Base-by-base conservation (phyloP, 768 basidiomycete species). In the Leccinum sublutescens region DNA sequence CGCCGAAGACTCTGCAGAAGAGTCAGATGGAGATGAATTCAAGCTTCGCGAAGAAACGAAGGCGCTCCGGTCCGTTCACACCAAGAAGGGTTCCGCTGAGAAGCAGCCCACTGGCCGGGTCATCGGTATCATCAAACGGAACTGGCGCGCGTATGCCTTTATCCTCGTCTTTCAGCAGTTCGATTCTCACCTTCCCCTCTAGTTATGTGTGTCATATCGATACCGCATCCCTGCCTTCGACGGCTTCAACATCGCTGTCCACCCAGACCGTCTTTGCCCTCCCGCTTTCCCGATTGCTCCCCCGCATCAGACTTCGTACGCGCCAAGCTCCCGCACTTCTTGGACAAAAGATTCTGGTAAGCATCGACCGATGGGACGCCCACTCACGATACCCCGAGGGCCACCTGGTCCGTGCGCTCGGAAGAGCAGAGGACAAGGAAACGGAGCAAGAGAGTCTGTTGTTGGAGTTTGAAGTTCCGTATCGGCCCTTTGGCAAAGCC, bases 161-260 rank as follows among this genome's bases (percentile, higher is more conserved):
- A 4, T 11, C 38, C 25, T n/a, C 17, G 2, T 25, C 33, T 33
- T 33, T 33, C 12, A 33, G 33, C 33, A 12, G 12, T 12, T 40
- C 4, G 10, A n/a, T 12, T 98, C 4, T 89, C 97, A 12, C 33
- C 33, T 33, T 33, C 11, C 31, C 31, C 11, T 40, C 19, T 67
- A 93, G 92, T 45, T 93, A 93, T 68, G 96, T 99, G 34, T 98
- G 95, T 73, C 96, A 98, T 71, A 87, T 99, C 51, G 97, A 98
- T 73, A 84, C 87, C 61, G 85, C 90, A 0, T 95, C 96, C 1
- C 82, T 98, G 33, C 87, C 89, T 0, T 89, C 91, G 5, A 83
- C 85, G 4, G 86, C 86, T 58, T 69, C 84, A 15, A 91, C 91
- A 0, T 95, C 93, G 2, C 81, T 91, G 10, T 86, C 90, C 38